Evolutionary conservation across 2,329 filamentous ascomycete species (phyloP), one percentile per base, ranked within the genome.

Genomic region (Hypoxylon sp.): DNA sequence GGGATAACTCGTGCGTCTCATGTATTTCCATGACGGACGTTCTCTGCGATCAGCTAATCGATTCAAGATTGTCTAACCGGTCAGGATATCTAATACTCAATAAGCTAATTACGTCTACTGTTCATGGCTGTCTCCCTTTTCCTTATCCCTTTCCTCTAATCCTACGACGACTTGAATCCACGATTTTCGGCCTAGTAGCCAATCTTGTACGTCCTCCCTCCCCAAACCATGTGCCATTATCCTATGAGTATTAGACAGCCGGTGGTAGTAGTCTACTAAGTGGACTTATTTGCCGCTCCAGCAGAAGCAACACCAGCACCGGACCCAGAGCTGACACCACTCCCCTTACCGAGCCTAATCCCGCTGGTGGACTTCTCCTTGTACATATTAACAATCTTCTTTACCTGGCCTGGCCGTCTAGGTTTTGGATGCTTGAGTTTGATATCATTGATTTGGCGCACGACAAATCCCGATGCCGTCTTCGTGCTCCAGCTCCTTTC

Each of bases 391-490:
- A 78, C 73, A 56, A 79, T 67, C 57, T 75, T 77, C 58, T 71
- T 73, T 19, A 75, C 75, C 67, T 77, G 75, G 9, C 73, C 74
- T 1, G 77, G 77, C 9, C 76, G 72, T 38, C 68, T 62, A 1
- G 77, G 76, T 34, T 68, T 74, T 32, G 77, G 77, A 34, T 76
- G 70, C 10, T 67, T 68, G 21, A 78, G 70, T 19, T 74, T 75
- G 46, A 75, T 65, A 30, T 75, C 65, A n/a, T 69, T 68, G 32
- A 73, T 63, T 50, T 77, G 72, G 50, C 74, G 73, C 2, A 79
- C 70, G 48, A 75, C 73, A 59, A 79, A 79, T n/a, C 77, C 77
- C 17, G 76, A 78, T 23, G 66, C 73, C n/a, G 77, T 77, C 67
- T 76, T 76, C 51, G 72, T 73, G 53, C 67, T 71, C 67, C 75